A percentile compares a stretch with the other conserved stretches of the same genome.
Conservation (phyloP, 106 monocot species). For the Triglochin maritima region DNA sequence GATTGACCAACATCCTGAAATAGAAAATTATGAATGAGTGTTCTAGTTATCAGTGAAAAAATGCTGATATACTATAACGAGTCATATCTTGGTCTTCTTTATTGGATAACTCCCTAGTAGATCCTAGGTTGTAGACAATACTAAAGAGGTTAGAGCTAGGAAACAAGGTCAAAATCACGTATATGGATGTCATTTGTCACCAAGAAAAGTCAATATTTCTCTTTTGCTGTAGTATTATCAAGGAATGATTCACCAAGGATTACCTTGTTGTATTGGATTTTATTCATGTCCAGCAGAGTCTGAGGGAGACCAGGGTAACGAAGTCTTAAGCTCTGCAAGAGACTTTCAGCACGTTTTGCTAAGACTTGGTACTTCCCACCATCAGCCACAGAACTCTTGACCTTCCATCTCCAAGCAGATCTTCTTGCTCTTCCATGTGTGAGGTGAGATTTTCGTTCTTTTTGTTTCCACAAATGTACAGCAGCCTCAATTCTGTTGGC, state of each 20-base stretch:
- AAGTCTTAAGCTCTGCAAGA: neutral
- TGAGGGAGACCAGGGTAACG: conserved; percentile 10
- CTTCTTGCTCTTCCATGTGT: conserved; percentile 41
- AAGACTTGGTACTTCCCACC: conserved; percentile 44
- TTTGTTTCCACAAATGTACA: conserved; percentile 73
- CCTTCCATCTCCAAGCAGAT: conserved; percentile 70
- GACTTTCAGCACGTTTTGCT: conserved; percentile 28
- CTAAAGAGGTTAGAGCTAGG: neutral
- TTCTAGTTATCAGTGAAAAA: neutral
- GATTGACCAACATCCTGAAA: conserved; percentile 45
- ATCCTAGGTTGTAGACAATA: too few species aligned
- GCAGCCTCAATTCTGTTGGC: conserved; percentile 89
- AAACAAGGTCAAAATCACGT: neutral
- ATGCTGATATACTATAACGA: neutral
- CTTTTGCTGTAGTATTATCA: neutral
- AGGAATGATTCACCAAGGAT: neutral
- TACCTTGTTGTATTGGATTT: conserved; percentile 16
- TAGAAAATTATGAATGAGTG: neutral
- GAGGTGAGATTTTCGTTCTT: conserved; percentile 28
- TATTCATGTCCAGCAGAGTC: conserved; percentile 3
- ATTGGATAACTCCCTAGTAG: neutral
- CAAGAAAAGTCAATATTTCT: neutral
- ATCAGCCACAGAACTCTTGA: conserved; percentile 54
- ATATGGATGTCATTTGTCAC: neutral
- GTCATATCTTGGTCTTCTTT: neutral